These are phyloP conservation scores for Zymoseptoria crescenta DNA, from an alignment of 2,329 filamentous ascomycete genomes.

Conservation along the genomic window DNA sequence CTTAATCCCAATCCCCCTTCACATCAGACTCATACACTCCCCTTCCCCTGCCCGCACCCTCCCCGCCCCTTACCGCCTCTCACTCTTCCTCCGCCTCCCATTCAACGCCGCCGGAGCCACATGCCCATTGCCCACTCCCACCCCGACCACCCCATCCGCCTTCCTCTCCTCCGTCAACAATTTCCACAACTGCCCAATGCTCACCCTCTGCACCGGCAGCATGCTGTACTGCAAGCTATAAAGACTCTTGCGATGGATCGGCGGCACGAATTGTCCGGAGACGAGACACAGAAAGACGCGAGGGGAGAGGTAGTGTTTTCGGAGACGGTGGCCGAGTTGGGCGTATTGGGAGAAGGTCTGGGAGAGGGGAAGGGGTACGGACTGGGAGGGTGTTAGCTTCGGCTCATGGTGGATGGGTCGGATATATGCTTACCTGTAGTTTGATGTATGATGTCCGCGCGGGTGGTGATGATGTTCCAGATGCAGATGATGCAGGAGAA, in stretches of 20 bases:
- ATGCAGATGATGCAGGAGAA: conserved; percentile 4
- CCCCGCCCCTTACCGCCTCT: background rate
- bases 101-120: conserved; percentile 6
- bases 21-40: background rate
- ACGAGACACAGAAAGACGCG: conserved; percentile 79
- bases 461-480: background rate
- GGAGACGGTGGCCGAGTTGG: conserved; percentile 82
- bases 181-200: conserved; percentile 76
- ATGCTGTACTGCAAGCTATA: conserved; percentile 98
- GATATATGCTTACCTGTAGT: conserved; percentile 58
- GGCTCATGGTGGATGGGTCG: background rate
- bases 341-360: conserved; percentile 98
- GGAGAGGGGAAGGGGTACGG: conserved; percentile 79
- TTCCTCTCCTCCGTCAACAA: conserved; percentile 20
- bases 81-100: conserved; percentile 4
- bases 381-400: conserved; percentile 43
- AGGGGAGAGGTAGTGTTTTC: conserved; percentile 89
- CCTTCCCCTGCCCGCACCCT: no score
- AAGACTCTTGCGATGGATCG: conserved; percentile 86
- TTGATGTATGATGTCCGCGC: conserved; percentile 74
- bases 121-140: conserved; percentile 2
- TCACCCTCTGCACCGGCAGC: conserved; percentile 73
- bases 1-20: background rate
- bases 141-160: conserved; percentile 1
- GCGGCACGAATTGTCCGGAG: conserved; percentile 77